phyloP scores from a whole-genome alignment of 352 stramenopile genomes.

The Hyaloperonospora arabidopsidis region DNA sequence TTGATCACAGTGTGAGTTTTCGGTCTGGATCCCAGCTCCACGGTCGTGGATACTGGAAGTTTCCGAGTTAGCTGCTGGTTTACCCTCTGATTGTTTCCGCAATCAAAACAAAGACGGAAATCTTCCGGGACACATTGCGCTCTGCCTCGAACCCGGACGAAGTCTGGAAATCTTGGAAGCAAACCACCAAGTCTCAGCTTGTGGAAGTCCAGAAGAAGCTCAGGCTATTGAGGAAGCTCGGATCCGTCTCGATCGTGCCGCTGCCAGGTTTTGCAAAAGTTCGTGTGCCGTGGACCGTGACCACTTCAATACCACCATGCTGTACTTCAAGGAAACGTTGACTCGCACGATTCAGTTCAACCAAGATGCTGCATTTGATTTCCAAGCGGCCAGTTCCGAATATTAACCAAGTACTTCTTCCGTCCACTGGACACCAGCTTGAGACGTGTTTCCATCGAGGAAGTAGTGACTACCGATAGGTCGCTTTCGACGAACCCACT shows the following conservation, averaged over 20 bases:
- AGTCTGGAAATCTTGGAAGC: constrained; percentile 4
- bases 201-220: neutral
- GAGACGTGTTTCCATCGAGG: neutral
- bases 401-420: neutral
- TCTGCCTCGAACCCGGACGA: neutral
- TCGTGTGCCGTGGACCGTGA: neutral
- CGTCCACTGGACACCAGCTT: neutral
- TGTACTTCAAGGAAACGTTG: neutral
- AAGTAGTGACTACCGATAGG: neutral
- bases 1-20: constrained; percentile 1
- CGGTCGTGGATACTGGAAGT: constrained; percentile 1
- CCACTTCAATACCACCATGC: neutral
- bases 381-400: neutral
- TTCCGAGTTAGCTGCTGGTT: neutral
- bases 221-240: neutral
- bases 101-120: neutral
- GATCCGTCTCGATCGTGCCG: neutral
- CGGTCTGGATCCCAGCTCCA: constrained; percentile 1
- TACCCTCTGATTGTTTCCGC: constrained; percentile 1
- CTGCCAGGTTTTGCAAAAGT: neutral
- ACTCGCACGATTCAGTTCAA: neutral
- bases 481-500: neutral
- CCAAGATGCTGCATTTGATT: constrained; percentile 1
- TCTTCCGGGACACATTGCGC: neutral
- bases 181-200: neutral